Evolutionary conservation across 2,329 filamentous ascomycete species (phyloP).

Genomic region (Aspergillus pseudoviridinutans): DNA sequence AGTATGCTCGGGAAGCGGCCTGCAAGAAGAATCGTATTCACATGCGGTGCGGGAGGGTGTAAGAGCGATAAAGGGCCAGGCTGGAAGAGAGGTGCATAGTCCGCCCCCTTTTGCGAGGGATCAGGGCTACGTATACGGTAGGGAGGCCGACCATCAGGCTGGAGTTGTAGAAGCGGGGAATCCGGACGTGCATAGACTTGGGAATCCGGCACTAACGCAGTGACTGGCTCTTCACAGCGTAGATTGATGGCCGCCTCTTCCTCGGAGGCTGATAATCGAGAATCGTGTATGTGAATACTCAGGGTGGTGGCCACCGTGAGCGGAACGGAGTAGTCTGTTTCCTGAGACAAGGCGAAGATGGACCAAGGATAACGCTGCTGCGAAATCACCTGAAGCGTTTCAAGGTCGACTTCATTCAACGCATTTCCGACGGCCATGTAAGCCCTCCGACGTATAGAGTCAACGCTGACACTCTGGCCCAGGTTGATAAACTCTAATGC

Average conservation of each 20-base stretch:
- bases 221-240: conserved; percentile 29
- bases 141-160: conserved; percentile 32
- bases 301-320: conserved; percentile 79
- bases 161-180: conserved; percentile 29
- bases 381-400: conserved; percentile 65
- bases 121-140: conserved; percentile 35
- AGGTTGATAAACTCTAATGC: conserved; percentile 45
- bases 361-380: conserved; percentile 72
- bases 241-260: conserved; percentile 33
- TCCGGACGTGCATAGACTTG: conserved; percentile 30
- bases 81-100: conserved; percentile 70
- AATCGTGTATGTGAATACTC: conserved; percentile 79
- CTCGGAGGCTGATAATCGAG: conserved; percentile 46
- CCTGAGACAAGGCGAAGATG: conserved; percentile 73
- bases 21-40: conserved; percentile 80
- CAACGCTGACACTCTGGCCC: conserved; percentile 78
- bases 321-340: conserved; percentile 62
- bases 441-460: conserved; percentile 62
- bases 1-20: conserved; percentile 86
- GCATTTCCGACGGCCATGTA: conserved; percentile 76
- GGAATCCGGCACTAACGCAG: conserved; percentile 23
- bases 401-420: conserved; percentile 77
- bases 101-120: conserved; percentile 32
- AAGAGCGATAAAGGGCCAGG: conserved; percentile 79
- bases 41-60: conserved; percentile 62